Base-by-base conservation (phyloP, 805 yeast species). In the Saturnispora zaruensis region DNA sequence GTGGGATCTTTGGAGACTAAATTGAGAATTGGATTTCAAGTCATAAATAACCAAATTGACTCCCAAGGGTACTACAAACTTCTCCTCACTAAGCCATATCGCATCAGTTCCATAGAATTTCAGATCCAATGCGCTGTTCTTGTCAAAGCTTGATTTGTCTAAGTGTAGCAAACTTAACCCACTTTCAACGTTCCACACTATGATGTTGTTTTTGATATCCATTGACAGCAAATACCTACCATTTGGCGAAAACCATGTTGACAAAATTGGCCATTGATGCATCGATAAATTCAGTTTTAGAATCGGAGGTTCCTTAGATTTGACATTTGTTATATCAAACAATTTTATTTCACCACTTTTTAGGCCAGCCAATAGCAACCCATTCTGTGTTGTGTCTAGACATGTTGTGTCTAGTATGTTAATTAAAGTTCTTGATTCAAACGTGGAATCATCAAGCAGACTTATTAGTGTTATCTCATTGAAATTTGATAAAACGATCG, bases 261-360 rank as follows among this genome's bases (percentile, higher is more conserved):
- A 61, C 8, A 79, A 58, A 0, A 88, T 72, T 0, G 90, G 78
- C 2, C 77, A 63, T 41, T 71, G 69, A 56, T 81, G 86, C 34
- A 75, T 61, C 24, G 73, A 70, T 57, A 81, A 64, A 1, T 77
- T 75, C 46, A 79, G 82, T 51, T 77, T 70, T 36, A 87, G 68
- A 28, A 75, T 73, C 5, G 45, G 45, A 11, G 20, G 40, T 20
- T 18, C 40, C 20, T 8, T 8, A 5, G 20, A 18, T n/a, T 16
- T 23, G n/a, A 20, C 16, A 16, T 21, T 26, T 6, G 42, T 21
- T 38, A 43, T 43, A 9, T 81, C 75, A 95, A 96, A 89, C n/a
- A 86, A 69, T 50, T 91, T 68, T 7, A 89, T 58, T 57, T 84
- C 91, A 13, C 96, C 96, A 58, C 74, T 74, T 49, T 74, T 78